A percentile compares a stretch with the other conserved stretches of the same genome.
Evolutionary conservation across 2,329 filamentous ascomycete genomes (phyloP).

Genomic region (Xylariaceae sp.): DNA sequence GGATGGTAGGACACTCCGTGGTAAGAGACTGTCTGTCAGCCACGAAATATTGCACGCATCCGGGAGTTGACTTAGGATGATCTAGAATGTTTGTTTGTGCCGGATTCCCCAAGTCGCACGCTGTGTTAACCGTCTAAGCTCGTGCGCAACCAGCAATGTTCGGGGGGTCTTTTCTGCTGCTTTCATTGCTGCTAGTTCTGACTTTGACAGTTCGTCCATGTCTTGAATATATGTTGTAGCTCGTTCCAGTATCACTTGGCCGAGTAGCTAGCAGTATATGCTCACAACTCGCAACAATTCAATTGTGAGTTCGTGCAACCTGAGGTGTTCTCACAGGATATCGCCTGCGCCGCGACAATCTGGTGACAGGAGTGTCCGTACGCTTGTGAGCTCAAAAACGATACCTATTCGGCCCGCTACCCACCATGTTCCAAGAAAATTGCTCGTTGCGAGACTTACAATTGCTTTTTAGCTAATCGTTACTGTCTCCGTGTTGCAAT

Average conservation of each 20-base stretch:
- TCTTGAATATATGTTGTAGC: constrained; percentile 15
- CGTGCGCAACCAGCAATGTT: constrained; percentile 8
- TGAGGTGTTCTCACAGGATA: not conserved
- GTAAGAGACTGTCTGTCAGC: constrained; percentile 6
- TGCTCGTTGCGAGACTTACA: not conserved
- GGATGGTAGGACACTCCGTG: constrained; percentile 19
- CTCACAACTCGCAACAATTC: not conserved
- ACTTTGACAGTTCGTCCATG: constrained; percentile 11
- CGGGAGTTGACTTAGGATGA: constrained; percentile 20
- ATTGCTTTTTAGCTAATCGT: not conserved
- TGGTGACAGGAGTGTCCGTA: not conserved
- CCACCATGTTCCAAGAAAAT: not conserved
- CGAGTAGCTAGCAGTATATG: constrained; percentile 3
- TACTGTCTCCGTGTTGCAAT: not conserved
- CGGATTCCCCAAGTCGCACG: constrained; percentile 11
- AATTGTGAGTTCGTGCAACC: not conserved
- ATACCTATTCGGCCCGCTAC: too few relatives aligned
- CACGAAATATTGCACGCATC: constrained; percentile 22
- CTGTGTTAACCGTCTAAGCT: constrained; percentile 13
- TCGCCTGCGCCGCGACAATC: not conserved
- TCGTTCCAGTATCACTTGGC: constrained; percentile 12
- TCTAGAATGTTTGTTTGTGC: constrained; percentile 13
- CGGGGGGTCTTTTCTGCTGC: constrained; percentile 2
- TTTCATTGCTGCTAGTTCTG: constrained; percentile 3
- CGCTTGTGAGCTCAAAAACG: too few relatives aligned